Evolutionary conservation across 495 filamentous ascomycete genomes (phyloP).

Genomic region (Penicillium herquei): DNA sequence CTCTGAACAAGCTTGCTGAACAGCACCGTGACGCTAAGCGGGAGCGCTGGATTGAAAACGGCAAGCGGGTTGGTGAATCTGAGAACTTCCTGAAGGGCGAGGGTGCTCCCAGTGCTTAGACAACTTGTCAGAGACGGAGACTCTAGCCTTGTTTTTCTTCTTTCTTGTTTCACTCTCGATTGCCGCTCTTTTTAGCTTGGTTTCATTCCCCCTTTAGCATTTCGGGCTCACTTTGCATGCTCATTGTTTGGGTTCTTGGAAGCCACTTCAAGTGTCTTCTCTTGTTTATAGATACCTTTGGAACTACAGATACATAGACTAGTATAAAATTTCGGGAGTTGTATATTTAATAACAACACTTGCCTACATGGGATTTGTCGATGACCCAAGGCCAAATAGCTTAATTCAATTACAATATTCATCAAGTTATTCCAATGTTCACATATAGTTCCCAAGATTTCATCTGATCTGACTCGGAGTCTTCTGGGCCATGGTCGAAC

Average conservation of each 20-base stretch:
- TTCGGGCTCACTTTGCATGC: not conserved
- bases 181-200: not conserved
- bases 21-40: conserved; percentile 56
- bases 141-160: not conserved
- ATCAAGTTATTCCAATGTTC: too few relatives aligned
- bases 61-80: conserved; percentile 76
- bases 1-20: conserved; percentile 64
- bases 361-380: too few relatives aligned
- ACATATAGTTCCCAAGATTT: too few relatives aligned
- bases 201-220: conserved; percentile 5
- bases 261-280: not conserved
- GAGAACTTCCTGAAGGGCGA: conserved; percentile 78
- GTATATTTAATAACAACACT: not conserved
- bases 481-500: too few relatives aligned
- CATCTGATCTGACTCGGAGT: too few relatives aligned
- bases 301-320: conserved; percentile 1
- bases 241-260: not conserved
- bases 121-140: too few relatives aligned
- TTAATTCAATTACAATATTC: too few relatives aligned
- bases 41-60: conserved; percentile 73
- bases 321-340: not conserved
- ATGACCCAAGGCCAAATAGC: too few relatives aligned
- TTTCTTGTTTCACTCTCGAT: not conserved
- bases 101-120: conserved; percentile 30
- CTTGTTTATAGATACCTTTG: conserved; percentile 3